Conservation (phyloP, 768 basidiomycete species). For the Agrocybe chaxingu region DNA sequence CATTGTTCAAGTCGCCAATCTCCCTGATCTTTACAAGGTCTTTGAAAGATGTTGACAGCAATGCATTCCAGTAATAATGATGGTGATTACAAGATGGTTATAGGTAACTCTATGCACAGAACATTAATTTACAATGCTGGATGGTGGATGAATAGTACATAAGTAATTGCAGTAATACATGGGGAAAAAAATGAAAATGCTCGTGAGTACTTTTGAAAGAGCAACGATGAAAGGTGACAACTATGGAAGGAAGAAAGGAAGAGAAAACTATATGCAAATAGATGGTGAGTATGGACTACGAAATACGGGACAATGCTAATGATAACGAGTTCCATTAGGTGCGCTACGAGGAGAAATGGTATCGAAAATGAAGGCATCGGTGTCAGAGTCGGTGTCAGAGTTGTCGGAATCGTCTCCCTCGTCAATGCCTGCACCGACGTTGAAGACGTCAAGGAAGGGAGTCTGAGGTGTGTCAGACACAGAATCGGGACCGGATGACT, state of each 20-base stretch:
- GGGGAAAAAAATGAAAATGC: background rate
- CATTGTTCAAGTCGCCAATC: constrained; percentile 83
- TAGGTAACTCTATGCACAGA: background rate
- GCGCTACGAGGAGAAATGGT: constrained; percentile 42
- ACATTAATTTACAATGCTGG: too few relatives aligned
- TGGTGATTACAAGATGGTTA: constrained; percentile 5
- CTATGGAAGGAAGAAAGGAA: constrained; percentile 5
- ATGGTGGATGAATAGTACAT: too few relatives aligned
- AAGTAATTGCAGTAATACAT: too few relatives aligned
- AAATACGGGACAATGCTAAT: constrained; percentile 21
- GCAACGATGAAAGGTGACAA: background rate
- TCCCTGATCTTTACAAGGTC: constrained; percentile 91
- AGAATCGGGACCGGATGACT: constrained; percentile 58
- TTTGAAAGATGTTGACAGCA: constrained; percentile 81
- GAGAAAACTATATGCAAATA: constrained; percentile 11
- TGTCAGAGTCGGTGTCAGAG: constrained; percentile 46
- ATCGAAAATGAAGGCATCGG: constrained; percentile 65
- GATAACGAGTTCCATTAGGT: constrained; percentile 42
- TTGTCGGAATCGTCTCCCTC: constrained; percentile 49
- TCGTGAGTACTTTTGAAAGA: background rate
- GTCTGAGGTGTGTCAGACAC: constrained; percentile 65
- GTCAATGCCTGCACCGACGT: constrained; percentile 39
- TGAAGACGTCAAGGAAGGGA: constrained; percentile 78
- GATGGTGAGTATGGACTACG: background rate
- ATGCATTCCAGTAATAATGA: constrained; percentile 11